These are phyloP conservation scores for Hypoxylon subgilvum DNA, from an alignment of 495 filamentous ascomycete species.

Conservation along the genomic window DNA sequence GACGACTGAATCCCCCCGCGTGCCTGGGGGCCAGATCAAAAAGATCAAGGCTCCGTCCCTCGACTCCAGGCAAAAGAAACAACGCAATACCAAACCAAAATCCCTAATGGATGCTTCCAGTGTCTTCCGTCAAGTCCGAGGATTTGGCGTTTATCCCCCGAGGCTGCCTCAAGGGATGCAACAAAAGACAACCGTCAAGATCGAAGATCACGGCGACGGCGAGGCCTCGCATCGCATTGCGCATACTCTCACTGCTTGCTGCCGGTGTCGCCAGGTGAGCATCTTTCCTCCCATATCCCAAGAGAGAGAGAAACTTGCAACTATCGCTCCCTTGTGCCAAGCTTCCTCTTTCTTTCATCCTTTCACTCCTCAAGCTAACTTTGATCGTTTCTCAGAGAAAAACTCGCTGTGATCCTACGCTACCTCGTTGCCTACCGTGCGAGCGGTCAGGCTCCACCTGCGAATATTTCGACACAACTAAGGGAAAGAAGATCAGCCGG, in stretches of 20 bases:
- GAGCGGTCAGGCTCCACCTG: constrained; percentile 86
- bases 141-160: constrained; percentile 51
- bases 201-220: constrained; percentile 47
- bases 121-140: constrained; percentile 55
- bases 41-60: constrained; percentile 7
- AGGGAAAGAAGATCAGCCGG: constrained; percentile 76
- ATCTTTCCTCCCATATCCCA: constrained; percentile 2
- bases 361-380: too few relatives aligned
- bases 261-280: constrained; percentile 81
- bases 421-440: constrained; percentile 91
- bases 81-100: constrained; percentile 1
- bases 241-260: constrained; percentile 87
- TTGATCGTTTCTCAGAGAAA: constrained; percentile 67
- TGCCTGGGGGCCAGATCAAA: constrained; percentile 25
- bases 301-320: constrained; percentile 15
- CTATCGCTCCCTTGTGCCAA: too few relatives aligned
- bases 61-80: constrained; percentile 4
- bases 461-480: constrained; percentile 90
- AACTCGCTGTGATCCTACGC: constrained; percentile 88
- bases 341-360: neutral
- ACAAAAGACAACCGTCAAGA: constrained; percentile 39
- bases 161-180: constrained; percentile 44
- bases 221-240: constrained; percentile 65
- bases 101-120: constrained; percentile 56
- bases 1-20: constrained; percentile 25